phyloP scores from a whole-genome alignment of 2,329 filamentous ascomycete species.

The Pleochaeta shiraiana region DNA sequence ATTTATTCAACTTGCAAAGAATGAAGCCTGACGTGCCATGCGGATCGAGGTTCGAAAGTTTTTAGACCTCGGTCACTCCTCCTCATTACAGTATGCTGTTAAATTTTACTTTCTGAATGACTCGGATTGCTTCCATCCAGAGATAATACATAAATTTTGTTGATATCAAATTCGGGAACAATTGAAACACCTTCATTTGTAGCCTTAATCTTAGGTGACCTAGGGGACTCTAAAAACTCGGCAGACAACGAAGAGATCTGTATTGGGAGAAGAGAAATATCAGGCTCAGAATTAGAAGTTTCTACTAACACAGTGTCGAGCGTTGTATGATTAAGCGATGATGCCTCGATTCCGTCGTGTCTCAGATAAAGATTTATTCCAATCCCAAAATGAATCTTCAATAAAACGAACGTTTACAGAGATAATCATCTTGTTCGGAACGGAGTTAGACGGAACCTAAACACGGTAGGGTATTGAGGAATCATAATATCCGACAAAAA shows the following conservation, averaged over 20 bases:
- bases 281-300: background rate
- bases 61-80: background rate
- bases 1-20: background rate
- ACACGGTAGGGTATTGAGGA: background rate
- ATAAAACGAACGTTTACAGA: background rate
- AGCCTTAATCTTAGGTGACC: background rate
- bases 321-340: background rate
- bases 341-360: background rate
- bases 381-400: background rate
- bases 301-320: background rate
- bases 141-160: too few relatives aligned
- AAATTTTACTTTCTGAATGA: too few relatives aligned
- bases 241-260: background rate
- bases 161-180: background rate
- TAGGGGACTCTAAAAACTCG: background rate
- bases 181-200: background rate
- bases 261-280: background rate
- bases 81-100: background rate
- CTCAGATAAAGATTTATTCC: background rate
- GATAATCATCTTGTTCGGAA: background rate
- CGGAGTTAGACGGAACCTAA: background rate
- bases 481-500: background rate
- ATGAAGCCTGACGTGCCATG: background rate
- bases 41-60: background rate
- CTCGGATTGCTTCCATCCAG: too few relatives aligned